Base-by-base conservation (phyloP, 805 yeast genomes). In the Kazachstania taianensis region DNA sequence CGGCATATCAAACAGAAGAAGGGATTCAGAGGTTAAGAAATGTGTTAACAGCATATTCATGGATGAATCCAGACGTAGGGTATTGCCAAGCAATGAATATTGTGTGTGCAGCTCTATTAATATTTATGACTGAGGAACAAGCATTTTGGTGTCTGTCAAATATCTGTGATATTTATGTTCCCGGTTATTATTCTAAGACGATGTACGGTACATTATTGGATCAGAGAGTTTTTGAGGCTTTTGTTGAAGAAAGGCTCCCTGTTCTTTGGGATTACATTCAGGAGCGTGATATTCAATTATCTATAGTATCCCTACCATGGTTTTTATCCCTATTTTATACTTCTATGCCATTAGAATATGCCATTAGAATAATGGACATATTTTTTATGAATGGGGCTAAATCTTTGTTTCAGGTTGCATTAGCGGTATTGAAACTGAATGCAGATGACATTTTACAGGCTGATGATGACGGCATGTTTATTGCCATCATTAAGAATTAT, bases 1-100 rank as follows among this genome's bases (percentile, higher is more conserved):
- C 92, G 2, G 98, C 96, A 0, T 92, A 86, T 52, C 97, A 92
- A 56, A 69, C 70, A 7, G 70, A 70, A 5, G 94, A 83, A 50
- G 98, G 99, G 5, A 87, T 92, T 30, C 72, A 68, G 33, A 67
- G 95, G 37, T 67, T 92, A 32, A 69, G 98, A 42, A 70, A 94
- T 41, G 97, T 92, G 0, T 67, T 92, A 40, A 81, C 94, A 0
- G 96, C 96, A 0, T 92, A 87, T 52, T 83, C 96, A 0, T 92
- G 97, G 96, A 83, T 81, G 45, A 86, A 87, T 55, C 96, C 95
- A 0, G 95, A 89, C 28, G 84, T 92, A 18, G 99, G 99, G 0
- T 92, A 92, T 57, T 92, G 99, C 56, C 98, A 92, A 59, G 98
- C 97, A 1, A 92, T 94, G 98, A 92, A 92, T 55, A 92, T 92